Evolutionary conservation across 179 eudicot genomes (phyloP), one percentile per base, ranked within the genome.

Genomic region (Gypsophila paniculata): DNA sequence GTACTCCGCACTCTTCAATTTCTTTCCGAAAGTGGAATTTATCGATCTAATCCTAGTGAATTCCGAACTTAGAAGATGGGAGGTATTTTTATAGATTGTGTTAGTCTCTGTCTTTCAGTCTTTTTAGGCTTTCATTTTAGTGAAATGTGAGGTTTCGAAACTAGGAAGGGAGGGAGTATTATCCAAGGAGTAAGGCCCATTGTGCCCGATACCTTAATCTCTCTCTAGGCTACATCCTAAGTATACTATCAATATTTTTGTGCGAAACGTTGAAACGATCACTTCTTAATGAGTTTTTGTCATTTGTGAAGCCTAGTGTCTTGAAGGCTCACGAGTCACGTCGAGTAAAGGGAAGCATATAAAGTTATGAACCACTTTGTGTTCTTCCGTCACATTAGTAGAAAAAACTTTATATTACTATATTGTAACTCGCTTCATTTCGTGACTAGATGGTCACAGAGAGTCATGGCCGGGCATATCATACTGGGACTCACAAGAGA

Each of bases 401-500:
- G n/a, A n/a, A n/a, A n/a, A n/a, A n/a, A n/a, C n/a, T n/a, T n/a
- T n/a, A n/a, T n/a, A n/a, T n/a, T n/a, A n/a, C n/a, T n/a, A n/a
- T n/a, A n/a, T n/a, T n/a, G n/a, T n/a, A n/a, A n/a, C n/a, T n/a
- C n/a, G n/a, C n/a, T n/a, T n/a, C 23, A 42, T 18, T 53, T 29
- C 65, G 52, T 54, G 36, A 61, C 6, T 85, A 80, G 86, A 83
- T 52, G 74, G 67, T 9, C 15, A 49, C 23, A 76, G 57, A 73
- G 78, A 70, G 62, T 77, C 79, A 58, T 70, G 76, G 76, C 74
- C 77, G 63, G 78, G 74, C 65, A 26, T 65, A 32, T 23, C 67
- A 68, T 82, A 75, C 70, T 70, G 82, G 74, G 66, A 74, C 42
- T 76, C 81, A 72, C 80, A 82, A 13, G 84, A 72, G 52, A 78